Base-by-base conservation (phyloP, 2,329 filamentous ascomycete species). In the Diaporthe ampelina region DNA sequence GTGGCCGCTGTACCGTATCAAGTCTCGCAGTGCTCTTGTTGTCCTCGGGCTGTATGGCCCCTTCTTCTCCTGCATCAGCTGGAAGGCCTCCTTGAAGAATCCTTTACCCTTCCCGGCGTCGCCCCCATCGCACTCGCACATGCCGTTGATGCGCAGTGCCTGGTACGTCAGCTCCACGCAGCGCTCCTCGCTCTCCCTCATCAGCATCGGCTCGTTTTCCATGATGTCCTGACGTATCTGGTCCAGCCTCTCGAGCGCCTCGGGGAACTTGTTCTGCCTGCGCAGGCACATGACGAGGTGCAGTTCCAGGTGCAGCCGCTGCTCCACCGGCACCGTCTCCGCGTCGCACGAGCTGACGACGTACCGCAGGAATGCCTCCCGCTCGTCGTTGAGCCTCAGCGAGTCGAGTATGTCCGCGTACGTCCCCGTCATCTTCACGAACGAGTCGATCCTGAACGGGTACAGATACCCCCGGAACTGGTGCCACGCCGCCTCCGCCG, bases 381-480 rank as follows among this genome's bases (percentile, higher is more conserved):
- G 48, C 50, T 73, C 71, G 61, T 73, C 71, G 50, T 73, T 54
- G 15, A 65, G 71, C 7, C 59, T 37, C 8, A 73, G 59, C 19
- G 71, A 73, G 71, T 73, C 71, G 26, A 73, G 59, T 6, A 73
- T 65, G 59, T 73, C 71, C 8, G 71, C 71, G 17, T 73, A 67
- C 2, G 63, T 65, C 19, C 35, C 71, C 21, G 71, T 73, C 50
- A 73, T 26, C 58, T 35, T 26, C 59, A 73, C 71, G 29, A 73
- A 57, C 13, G 59, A 43, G 50, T 56, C 71, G 5, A 45, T 26
- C 35, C 3, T 32, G 59, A 45, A 35, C 37, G 59, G 71, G 52
- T 69, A 57, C 50, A 73, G 29, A 8, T 57, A 57, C 26, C 58
- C 48, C 19, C 71, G 21, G 58, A 73, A 73, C 71, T 73, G 59